Evolutionary conservation across 1,139 yeast genomes (phyloP).

Genomic region (Debaryomycetaceae sp.): DNA sequence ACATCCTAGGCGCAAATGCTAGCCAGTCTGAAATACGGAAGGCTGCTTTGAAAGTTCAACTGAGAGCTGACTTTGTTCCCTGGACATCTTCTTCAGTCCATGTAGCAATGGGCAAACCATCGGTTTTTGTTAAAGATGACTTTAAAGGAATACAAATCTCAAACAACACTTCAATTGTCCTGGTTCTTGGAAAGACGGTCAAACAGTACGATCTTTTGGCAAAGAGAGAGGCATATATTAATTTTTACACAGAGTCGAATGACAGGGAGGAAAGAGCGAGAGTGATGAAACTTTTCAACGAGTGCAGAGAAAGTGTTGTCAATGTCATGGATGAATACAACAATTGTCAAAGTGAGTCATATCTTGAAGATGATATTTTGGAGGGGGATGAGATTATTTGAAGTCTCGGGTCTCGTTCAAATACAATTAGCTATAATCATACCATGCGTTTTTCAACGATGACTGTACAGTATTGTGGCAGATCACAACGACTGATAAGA

Average conservation of each 20-base stretch:
- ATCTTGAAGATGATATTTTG: slow-evolving; percentile 43
- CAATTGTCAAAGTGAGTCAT: slow-evolving; percentile 53
- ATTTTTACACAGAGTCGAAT: slow-evolving; percentile 61
- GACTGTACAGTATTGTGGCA: too few species aligned
- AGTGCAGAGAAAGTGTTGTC: slow-evolving; percentile 70
- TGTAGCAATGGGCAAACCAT: slow-evolving; percentile 70
- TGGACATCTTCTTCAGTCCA: slow-evolving; percentile 84
- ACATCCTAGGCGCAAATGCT: slow-evolving; percentile 62
- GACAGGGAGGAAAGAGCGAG: slow-evolving; percentile 38
- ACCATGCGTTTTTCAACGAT: too few species aligned
- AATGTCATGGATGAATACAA: slow-evolving; percentile 71
- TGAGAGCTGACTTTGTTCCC: slow-evolving; percentile 76
- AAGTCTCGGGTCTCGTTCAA: neutral
- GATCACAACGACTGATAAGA: too few species aligned
- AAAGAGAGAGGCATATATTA: slow-evolving; percentile 79
- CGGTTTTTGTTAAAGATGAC: slow-evolving; percentile 51
- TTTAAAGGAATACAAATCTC: slow-evolving; percentile 75
- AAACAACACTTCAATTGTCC: slow-evolving; percentile 69
- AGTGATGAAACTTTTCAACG: slow-evolving; percentile 74
- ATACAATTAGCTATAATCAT: too few species aligned
- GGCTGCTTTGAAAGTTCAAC: slow-evolving; percentile 74
- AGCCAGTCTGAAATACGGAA: slow-evolving; percentile 78
- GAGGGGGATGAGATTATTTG: slow-evolving; percentile 8
- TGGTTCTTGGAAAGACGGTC: slow-evolving; percentile 63
- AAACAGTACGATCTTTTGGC: slow-evolving; percentile 79